Conservation (phyloP, 2,329 filamentous ascomycete genomes). For the Trichophyton verrucosum region DNA sequence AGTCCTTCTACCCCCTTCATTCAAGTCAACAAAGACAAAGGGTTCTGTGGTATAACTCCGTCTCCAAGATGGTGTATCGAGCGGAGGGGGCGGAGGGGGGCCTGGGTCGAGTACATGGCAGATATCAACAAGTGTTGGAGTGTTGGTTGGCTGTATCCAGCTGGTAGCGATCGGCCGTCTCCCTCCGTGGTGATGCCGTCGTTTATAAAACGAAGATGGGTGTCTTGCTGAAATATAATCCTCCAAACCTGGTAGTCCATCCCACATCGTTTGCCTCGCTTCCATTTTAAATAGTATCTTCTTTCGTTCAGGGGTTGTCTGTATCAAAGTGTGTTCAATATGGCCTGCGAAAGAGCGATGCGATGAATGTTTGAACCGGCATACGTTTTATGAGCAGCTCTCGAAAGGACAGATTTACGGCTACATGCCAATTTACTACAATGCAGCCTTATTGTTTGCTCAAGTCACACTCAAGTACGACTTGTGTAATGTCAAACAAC, state of each 20-base stretch:
- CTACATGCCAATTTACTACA: background rate
- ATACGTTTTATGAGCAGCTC: background rate
- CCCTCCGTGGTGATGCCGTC: background rate
- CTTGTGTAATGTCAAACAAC: background rate
- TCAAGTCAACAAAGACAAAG: background rate
- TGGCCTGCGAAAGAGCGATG: background rate
- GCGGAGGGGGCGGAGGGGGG: background rate
- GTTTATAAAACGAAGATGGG: background rate
- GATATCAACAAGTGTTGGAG: background rate
- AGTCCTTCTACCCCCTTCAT: background rate
- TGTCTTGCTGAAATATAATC: background rate
- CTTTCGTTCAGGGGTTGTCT: background rate
- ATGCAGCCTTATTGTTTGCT: background rate
- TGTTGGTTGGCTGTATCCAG: background rate
- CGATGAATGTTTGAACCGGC: background rate
- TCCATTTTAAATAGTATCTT: background rate
- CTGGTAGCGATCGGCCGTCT: background rate
- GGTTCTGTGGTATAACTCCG: background rate
- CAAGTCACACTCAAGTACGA: background rate
- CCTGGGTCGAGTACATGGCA: background rate
- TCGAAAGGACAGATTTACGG: background rate
- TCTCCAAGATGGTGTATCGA: background rate
- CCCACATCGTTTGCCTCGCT: background rate
- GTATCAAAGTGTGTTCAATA: background rate
- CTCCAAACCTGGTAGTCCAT: background rate